Conservation (phyloP, 2,329 filamentous ascomycete genomes). For the Endocalyx cinctus region DNA sequence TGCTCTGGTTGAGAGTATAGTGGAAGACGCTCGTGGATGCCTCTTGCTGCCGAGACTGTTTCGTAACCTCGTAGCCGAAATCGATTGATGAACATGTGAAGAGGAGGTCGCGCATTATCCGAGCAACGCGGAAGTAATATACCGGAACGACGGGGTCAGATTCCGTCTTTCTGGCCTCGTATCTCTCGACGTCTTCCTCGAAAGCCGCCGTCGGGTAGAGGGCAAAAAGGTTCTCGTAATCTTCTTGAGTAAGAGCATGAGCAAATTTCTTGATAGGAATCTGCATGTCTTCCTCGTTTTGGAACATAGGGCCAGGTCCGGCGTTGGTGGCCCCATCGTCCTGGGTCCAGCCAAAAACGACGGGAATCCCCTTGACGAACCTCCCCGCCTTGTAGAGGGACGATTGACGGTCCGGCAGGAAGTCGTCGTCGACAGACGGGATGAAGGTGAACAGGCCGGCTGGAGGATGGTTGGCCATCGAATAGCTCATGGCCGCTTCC, state of each 20-base stretch:
- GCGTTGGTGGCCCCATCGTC: constrained; percentile 24
- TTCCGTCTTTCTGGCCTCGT: constrained; percentile 11
- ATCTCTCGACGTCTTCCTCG: constrained; percentile 13
- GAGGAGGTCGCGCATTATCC: constrained; percentile 16
- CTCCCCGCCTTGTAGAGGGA: constrained; percentile 16
- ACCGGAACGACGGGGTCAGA: constrained; percentile 13
- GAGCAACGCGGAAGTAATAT: constrained; percentile 13
- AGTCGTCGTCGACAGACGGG: constrained; percentile 22
- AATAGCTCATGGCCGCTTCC: constrained; percentile 21
- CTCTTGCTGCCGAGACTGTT: constrained; percentile 9
- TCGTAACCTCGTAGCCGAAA: constrained; percentile 14
- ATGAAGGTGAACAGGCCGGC: constrained; percentile 24
- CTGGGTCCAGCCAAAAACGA: constrained; percentile 22
- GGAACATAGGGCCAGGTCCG: constrained; percentile 13
- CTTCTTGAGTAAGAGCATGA: constrained; percentile 17
- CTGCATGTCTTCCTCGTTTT: constrained; percentile 21
- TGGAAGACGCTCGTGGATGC: constrained; percentile 14
- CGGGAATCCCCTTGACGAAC: constrained; percentile 17
- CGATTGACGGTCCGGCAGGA: constrained; percentile 21
- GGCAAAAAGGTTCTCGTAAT: constrained; percentile 19
- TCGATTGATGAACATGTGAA: constrained; percentile 17
- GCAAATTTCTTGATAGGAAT: constrained; percentile 13
- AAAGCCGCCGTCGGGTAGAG: constrained; percentile 22
- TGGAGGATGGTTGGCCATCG: constrained; percentile 21
- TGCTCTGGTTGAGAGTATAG: constrained; percentile 25